Percentiles rank a stretch among this genome's conserved stretches.
Conservation (phyloP, 768 basidiomycete species). For the Russula ochroleuca region DNA sequence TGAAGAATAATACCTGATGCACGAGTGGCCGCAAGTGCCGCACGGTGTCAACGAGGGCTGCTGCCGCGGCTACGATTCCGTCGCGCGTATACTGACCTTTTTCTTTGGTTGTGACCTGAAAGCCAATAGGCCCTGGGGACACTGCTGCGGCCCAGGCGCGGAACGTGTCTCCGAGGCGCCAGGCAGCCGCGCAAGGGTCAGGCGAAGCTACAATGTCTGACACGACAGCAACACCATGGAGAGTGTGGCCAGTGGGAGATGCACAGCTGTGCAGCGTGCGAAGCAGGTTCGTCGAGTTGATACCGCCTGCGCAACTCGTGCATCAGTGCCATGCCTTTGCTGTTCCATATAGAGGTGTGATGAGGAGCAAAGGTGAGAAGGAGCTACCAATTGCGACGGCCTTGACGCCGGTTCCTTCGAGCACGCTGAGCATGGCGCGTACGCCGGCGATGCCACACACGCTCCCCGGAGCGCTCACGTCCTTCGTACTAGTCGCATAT, state of each 20-base stretch:
- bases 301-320: slow-evolving; percentile 59
- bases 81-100: slow-evolving; percentile 32
- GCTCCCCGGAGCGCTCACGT: slow-evolving; percentile 48
- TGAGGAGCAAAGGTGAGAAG: background rate
- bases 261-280: slow-evolving; percentile 70
- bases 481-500: slow-evolving; percentile 78
- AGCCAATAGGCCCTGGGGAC: slow-evolving; percentile 22
- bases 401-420: slow-evolving; percentile 61
- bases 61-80: slow-evolving; percentile 43
- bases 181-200: slow-evolving; percentile 51
- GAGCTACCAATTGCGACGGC: slow-evolving; percentile 79
- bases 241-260: slow-evolving; percentile 48
- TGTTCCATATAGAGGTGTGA: background rate
- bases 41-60: slow-evolving; percentile 48
- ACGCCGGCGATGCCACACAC: slow-evolving; percentile 70
- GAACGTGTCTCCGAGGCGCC: slow-evolving; percentile 42
- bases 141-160: slow-evolving; percentile 39
- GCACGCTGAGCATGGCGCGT: slow-evolving; percentile 56
- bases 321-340: background rate
- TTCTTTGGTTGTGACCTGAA: slow-evolving; percentile 23
- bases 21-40: slow-evolving; percentile 60
- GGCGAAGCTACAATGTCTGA: slow-evolving; percentile 75
- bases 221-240: slow-evolving; percentile 86
- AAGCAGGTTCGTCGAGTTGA: slow-evolving; percentile 73
- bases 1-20: slow-evolving; percentile 60